These are phyloP conservation scores for Gossypium turneri DNA, from an alignment of 345 rosid genomes.

Conservation along the genomic window DNA sequence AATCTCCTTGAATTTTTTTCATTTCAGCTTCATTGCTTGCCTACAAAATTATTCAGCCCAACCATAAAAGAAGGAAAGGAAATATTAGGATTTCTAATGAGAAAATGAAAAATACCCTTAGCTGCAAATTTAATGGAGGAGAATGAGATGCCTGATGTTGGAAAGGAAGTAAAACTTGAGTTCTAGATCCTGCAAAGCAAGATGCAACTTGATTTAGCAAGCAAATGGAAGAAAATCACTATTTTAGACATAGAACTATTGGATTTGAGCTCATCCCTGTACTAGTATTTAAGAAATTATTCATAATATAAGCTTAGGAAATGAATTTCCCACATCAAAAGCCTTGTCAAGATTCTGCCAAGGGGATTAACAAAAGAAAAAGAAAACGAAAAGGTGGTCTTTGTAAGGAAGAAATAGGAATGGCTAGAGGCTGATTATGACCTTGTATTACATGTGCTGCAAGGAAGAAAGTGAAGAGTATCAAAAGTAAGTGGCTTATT, in stretches of 20 bases:
- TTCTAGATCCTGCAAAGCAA: slow-evolving; percentile 37
- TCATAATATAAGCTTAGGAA: not conserved
- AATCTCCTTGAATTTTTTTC: slow-evolving; percentile 47
- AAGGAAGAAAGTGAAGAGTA: slow-evolving; percentile 40
- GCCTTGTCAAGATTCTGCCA: not conserved
- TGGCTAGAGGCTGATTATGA: slow-evolving; percentile 2
- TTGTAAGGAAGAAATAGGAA: not conserved
- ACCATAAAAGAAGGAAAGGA: not conserved
- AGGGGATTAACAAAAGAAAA: not conserved
- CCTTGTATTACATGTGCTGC: slow-evolving; percentile 36
- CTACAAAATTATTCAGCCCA: not conserved
- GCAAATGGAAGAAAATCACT: not conserved
- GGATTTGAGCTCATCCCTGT: no score
- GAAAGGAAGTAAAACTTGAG: slow-evolving; percentile 26
- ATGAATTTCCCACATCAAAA: not conserved
- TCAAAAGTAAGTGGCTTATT: slow-evolving; percentile 31
- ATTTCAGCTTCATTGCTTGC: slow-evolving; percentile 18
- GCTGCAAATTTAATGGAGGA: slow-evolving; percentile 35
- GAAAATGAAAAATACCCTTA: slow-evolving; percentile 11
- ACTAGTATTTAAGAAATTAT: not conserved
- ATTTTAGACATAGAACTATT: not conserved
- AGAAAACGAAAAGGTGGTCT: not conserved
- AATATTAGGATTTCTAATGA: not conserved
- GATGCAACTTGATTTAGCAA: not conserved
- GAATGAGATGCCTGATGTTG: slow-evolving; percentile 22